These are phyloP conservation scores for Dothiorella sarmentorum DNA, from an alignment of 2,329 filamentous ascomycete genomes.

Conservation along the genomic window DNA sequence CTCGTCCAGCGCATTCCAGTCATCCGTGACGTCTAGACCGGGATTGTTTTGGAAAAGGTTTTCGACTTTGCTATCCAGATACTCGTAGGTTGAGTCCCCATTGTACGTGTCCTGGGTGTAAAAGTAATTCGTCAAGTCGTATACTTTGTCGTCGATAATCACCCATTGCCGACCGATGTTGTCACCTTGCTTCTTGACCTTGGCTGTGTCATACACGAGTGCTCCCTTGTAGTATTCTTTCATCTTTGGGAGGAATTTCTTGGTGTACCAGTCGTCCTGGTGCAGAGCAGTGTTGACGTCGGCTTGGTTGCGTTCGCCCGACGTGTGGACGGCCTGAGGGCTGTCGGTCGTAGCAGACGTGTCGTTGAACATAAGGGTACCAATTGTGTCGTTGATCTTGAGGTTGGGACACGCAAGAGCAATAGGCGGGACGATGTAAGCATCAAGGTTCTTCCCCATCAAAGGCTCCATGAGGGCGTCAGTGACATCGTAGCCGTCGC, in stretches of 20 bases:
- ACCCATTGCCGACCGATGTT: conserved; percentile 73
- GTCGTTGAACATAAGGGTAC: conserved; percentile 60
- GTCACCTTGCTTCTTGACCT: conserved; percentile 63
- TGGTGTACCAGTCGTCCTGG: conserved; percentile 71
- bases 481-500: conserved; percentile 53
- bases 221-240: conserved; percentile 84
- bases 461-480: conserved; percentile 69
- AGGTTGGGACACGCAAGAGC: conserved; percentile 70
- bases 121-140: conserved; percentile 91
- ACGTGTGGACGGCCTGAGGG: conserved; percentile 62
- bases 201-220: conserved; percentile 64
- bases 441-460: conserved; percentile 72
- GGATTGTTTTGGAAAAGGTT: conserved; percentile 70
- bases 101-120: conserved; percentile 64
- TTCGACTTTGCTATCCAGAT: conserved; percentile 66
- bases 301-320: conserved; percentile 47
- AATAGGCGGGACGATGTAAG: conserved; percentile 82
- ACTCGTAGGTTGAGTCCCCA: conserved; percentile 59
- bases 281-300: conserved; percentile 53
- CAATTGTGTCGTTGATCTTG: conserved; percentile 56
- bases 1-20: conserved; percentile 58
- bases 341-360: conserved; percentile 49
- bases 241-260: conserved; percentile 72
- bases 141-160: conserved; percentile 70
- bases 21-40: conserved; percentile 70